These are phyloP conservation scores for Neocucurbitaria cava DNA, from an alignment of 2,329 filamentous ascomycete genomes.

Conservation along the genomic window DNA sequence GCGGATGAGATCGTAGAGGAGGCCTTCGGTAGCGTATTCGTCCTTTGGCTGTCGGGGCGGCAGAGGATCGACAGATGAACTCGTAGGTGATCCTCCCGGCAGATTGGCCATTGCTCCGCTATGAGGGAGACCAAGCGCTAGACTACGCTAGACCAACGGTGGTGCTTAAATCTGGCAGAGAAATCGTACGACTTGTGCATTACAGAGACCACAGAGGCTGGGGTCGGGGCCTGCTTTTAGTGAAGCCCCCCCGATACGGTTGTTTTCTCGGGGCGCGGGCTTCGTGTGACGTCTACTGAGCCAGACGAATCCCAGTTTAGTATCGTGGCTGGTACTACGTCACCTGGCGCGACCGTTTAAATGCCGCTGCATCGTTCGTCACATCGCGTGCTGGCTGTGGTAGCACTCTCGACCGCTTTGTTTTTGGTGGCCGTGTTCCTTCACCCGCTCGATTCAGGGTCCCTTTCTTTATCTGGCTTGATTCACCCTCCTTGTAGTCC, in stretches of 20 bases:
- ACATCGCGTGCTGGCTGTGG: not conserved
- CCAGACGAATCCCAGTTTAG: not conserved
- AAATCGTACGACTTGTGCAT: conserved; percentile 34
- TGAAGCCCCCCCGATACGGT: not conserved
- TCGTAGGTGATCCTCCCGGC: conserved; percentile 11
- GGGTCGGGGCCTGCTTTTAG: conserved; percentile 21
- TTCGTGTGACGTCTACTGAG: not conserved
- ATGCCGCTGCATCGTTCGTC: not conserved
- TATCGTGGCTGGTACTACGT: not conserved
- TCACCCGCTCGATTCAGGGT: not conserved
- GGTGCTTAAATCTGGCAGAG: conserved; percentile 7
- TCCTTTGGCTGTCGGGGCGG: conserved; percentile 9
- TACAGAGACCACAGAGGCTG: conserved; percentile 3
- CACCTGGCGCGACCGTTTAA: not conserved
- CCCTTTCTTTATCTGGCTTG: not conserved
- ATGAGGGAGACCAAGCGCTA: conserved; percentile 6
- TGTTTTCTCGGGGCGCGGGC: not conserved
- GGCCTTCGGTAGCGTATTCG: conserved; percentile 10
- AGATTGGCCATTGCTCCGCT: conserved; percentile 22
- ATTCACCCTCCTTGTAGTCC: not conserved
- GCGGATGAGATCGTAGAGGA: conserved; percentile 38
- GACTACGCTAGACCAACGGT: conserved; percentile 12
- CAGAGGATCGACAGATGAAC: conserved; percentile 23
- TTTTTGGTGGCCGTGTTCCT: not conserved
- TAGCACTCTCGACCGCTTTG: not conserved